phyloP scores from a whole-genome alignment of 1,284 basidiomycete genomes.

The Macrocystidia cucumis region DNA sequence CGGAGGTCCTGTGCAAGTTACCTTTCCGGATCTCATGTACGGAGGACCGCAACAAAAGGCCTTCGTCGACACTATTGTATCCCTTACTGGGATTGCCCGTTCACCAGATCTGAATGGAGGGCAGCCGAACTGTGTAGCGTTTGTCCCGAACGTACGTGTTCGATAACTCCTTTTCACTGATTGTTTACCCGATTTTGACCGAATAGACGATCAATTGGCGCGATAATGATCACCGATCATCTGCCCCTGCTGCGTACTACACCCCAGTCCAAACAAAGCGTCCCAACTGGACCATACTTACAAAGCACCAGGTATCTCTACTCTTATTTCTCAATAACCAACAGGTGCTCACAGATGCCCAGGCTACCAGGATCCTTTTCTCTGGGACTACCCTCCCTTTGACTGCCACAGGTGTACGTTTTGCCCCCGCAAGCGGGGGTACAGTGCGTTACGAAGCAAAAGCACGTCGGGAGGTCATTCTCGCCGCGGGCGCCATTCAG shows the following conservation, averaged over 20 bases:
- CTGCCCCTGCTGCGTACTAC: constrained; percentile 21
- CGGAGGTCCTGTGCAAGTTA: constrained; percentile 46
- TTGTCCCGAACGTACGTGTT: constrained; percentile 36
- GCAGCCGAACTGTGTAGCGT: constrained; percentile 45
- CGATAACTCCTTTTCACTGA: no score
- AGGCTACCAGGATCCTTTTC: constrained; percentile 24
- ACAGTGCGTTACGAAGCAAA: constrained; percentile 18
- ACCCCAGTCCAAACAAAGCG: constrained; percentile 19
- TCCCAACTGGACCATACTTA: constrained; percentile 22
- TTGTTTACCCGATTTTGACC: no score
- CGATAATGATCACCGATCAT: constrained; percentile 21
- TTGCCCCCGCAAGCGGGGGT: constrained; percentile 18
- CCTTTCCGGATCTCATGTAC: constrained; percentile 43
- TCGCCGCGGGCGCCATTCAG: constrained; percentile 23
- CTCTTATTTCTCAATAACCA: no score
- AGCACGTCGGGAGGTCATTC: constrained; percentile 20
- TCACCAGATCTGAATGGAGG: constrained; percentile 48
- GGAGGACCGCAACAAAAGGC: constrained; percentile 45
- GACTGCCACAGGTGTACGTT: constrained; percentile 22
- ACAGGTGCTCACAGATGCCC: no score
- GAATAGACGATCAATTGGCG: constrained; percentile 24
- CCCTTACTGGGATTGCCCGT: constrained; percentile 37
- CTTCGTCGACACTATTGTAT: constrained; percentile 41
- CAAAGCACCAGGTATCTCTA: constrained; percentile 18
- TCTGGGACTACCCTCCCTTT: constrained; percentile 16